These are phyloP conservation scores for Aspergillus glaucus DNA, from an alignment of 2,329 filamentous ascomycete genomes.

Conservation along the genomic window DNA sequence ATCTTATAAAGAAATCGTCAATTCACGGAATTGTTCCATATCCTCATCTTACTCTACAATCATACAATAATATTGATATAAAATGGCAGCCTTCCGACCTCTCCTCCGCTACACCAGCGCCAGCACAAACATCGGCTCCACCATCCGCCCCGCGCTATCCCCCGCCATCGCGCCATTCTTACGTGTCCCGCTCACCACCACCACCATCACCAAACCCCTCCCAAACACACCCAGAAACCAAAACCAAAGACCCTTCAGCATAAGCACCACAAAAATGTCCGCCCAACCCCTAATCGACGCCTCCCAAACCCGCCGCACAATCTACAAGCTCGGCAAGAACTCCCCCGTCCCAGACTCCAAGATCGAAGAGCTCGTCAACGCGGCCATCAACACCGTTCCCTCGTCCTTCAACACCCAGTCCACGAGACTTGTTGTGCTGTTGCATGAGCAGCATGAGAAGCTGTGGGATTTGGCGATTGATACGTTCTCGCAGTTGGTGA, in stretches of 20 bases:
- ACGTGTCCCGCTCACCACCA: background rate
- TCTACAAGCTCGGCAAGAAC: conserved; percentile 30
- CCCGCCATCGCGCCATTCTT: background rate
- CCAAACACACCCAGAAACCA: no score
- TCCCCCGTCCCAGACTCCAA: conserved; percentile 30
- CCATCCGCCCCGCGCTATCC: background rate
- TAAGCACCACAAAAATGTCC: conserved; percentile 7
- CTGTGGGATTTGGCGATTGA: conserved; percentile 72
- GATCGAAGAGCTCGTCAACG: conserved; percentile 32
- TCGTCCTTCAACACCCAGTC: conserved; percentile 86
- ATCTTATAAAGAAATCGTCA: background rate
- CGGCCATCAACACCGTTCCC: conserved; percentile 62
- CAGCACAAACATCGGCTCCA: background rate
- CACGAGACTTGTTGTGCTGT: conserved; percentile 69
- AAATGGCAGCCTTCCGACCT: background rate
- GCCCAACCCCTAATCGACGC: conserved; percentile 21
- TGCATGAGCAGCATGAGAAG: conserved; percentile 77
- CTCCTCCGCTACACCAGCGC: background rate
- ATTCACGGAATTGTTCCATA: background rate
- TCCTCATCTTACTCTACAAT: background rate
- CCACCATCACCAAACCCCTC: background rate
- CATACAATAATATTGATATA: background rate
- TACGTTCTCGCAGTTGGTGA: conserved; percentile 61
- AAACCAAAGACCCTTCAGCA: conserved; percentile 24
- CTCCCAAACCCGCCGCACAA: conserved; percentile 29